These are phyloP conservation scores for Euphrasia arctica DNA, from an alignment of 305 asterid species.

Conservation along the genomic window DNA sequence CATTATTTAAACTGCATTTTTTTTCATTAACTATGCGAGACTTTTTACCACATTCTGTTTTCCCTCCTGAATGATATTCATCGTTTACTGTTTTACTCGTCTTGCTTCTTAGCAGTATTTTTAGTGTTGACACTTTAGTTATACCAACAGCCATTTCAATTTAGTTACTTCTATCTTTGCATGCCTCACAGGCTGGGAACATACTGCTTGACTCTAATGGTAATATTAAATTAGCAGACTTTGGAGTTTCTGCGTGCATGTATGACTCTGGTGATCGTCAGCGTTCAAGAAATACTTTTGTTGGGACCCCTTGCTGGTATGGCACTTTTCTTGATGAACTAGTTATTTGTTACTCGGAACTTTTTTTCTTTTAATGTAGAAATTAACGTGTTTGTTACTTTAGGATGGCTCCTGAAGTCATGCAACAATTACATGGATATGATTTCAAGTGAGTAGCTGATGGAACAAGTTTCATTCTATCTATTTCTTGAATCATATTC, in stretches of 20 bases:
- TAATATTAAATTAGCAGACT: slow-evolving; percentile 78
- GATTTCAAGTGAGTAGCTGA: slow-evolving; percentile 54
- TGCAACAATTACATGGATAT: slow-evolving; percentile 72
- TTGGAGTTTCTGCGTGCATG: slow-evolving; percentile 96
- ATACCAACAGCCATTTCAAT: not conserved
- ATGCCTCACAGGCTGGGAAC: slow-evolving; percentile 78
- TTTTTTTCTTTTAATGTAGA: slow-evolving; percentile 2
- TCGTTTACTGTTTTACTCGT: slow-evolving; percentile 14
- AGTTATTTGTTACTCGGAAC: slow-evolving; percentile 7
- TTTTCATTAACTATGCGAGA: too few species aligned
- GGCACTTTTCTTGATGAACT: slow-evolving; percentile 8
- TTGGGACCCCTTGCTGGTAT: slow-evolving; percentile 98
- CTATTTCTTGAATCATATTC: slow-evolving; percentile 10
- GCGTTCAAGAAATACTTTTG: slow-evolving; percentile 90
- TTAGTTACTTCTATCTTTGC: slow-evolving; percentile 17
- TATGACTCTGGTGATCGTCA: slow-evolving; percentile 94
- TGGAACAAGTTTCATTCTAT: slow-evolving; percentile 11
- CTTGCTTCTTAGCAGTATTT: slow-evolving; percentile 6
- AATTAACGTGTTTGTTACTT: slow-evolving; percentile 14
- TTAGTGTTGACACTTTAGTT: not conserved
- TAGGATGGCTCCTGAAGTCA: slow-evolving; percentile 87
- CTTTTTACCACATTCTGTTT: slow-evolving; percentile 6
- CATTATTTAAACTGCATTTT: not conserved
- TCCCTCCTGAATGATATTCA: slow-evolving; percentile 12
- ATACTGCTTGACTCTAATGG: slow-evolving; percentile 80